Percentiles rank a stretch among this genome's conserved stretches.
These are phyloP conservation scores for Hypoxylon trugodes DNA, from an alignment of 495 filamentous ascomycete genomes.

Conservation along the genomic window DNA sequence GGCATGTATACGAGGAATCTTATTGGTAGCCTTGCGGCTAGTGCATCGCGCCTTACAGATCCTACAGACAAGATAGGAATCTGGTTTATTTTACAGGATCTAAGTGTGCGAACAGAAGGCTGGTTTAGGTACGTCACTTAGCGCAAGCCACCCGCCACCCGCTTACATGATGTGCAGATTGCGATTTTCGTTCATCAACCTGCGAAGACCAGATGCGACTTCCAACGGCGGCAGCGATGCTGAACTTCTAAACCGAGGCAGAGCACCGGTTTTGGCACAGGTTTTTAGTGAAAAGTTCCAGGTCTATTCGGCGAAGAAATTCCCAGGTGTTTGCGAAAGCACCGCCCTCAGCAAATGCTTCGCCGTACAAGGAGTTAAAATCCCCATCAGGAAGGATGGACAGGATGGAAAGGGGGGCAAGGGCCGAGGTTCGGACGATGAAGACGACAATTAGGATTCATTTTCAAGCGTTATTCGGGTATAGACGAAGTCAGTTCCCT, in stretches of 20 bases:
- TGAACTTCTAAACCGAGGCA: constrained; percentile 72
- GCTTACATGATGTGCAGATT: constrained; percentile 46
- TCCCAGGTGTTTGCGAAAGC: constrained; percentile 95
- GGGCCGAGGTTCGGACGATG: constrained; percentile 69
- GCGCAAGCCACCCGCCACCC: background rate
- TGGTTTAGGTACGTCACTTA: constrained; percentile 74
- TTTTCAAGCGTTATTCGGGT: background rate
- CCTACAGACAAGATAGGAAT: constrained; percentile 85
- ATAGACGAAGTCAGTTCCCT: constrained; percentile 2
- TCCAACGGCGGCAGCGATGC: constrained; percentile 45
- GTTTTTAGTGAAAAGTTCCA: constrained; percentile 92
- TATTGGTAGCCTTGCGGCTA: constrained; percentile 90
- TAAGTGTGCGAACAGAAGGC: constrained; percentile 93
- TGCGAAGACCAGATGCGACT: constrained; percentile 60
- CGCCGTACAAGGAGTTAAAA: constrained; percentile 95
- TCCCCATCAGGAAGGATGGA: constrained; percentile 90
- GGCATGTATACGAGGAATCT: constrained; percentile 98
- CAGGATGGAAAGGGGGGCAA: constrained; percentile 61
- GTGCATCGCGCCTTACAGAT: constrained; percentile 86
- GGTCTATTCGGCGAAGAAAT: constrained; percentile 96
- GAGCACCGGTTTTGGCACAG: constrained; percentile 84
- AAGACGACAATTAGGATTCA: constrained; percentile 58
- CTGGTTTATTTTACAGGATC: constrained; percentile 97
- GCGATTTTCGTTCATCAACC: constrained; percentile 79
- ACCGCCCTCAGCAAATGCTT: constrained; percentile 94